Percentiles rank a stretch among this genome's conserved stretches.
phyloP scores from a whole-genome alignment of 192 early-diverging fungal genomes.

The Helicostylum pulchrum region DNA sequence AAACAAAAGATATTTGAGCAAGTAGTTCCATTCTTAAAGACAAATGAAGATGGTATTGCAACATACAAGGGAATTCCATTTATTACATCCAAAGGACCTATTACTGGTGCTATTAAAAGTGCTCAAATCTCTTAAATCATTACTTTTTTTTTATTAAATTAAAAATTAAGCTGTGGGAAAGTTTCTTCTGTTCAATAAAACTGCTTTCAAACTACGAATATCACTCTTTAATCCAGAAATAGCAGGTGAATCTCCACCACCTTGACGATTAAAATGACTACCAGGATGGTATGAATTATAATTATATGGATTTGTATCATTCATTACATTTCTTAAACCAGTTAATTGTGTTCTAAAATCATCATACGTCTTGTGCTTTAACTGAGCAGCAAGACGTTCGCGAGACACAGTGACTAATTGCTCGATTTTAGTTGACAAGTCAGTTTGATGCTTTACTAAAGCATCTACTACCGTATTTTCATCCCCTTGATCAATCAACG shows the following conservation, averaged over 20 bases:
- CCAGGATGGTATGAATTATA: too few relatives aligned
- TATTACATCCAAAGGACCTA: constrained; percentile 7
- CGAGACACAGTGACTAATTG: neutral
- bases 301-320: too few relatives aligned
- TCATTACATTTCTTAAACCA: too few relatives aligned
- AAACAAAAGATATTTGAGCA: constrained; percentile 33
- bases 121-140: constrained; percentile 25
- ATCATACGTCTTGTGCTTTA: neutral
- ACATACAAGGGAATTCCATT: constrained; percentile 26
- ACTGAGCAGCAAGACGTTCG: neutral
- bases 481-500: constrained; percentile 12
- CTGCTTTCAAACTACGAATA: constrained; percentile 45
- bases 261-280: too few relatives aligned
- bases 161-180: constrained; percentile 30
- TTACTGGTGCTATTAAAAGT: constrained; percentile 19
- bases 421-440: neutral
- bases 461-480: constrained; percentile 3
- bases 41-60: constrained; percentile 20
- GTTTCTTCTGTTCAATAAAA: constrained; percentile 47
- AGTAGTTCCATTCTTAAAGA: constrained; percentile 11
- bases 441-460: constrained; percentile 3
- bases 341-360: neutral
- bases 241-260: neutral
- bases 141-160: neutral
- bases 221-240: constrained; percentile 45